Conservation (phyloP, 129 eudicot genomes). For the Apium graveolens region DNA sequence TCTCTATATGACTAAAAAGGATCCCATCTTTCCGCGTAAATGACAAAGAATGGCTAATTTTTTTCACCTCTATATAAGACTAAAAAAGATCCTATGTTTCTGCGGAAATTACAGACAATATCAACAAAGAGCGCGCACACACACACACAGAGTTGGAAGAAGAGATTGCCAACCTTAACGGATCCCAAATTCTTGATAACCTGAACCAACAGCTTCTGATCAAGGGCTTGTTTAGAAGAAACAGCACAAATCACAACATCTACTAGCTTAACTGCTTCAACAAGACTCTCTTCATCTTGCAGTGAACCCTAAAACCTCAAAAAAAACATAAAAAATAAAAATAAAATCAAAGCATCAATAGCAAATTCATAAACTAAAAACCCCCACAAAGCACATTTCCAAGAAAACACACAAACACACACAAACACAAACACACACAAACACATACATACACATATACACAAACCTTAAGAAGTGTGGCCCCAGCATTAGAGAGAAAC, state of each 20-base stretch:
- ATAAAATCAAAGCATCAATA: not conserved
- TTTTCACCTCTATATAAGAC: not conserved
- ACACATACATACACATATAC: not conserved
- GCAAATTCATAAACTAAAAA: not conserved
- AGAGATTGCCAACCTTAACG: slow-evolving; percentile 40
- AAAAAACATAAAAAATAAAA: not conserved
- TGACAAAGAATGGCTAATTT: not conserved
- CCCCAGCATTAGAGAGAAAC: slow-evolving; percentile 56
- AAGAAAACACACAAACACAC: not conserved
- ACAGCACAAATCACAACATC: slow-evolving; percentile 74
- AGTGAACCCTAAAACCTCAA: slow-evolving; percentile 62
- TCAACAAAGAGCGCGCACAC: not conserved
- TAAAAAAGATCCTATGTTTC: not conserved
- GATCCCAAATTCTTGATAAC: slow-evolving; percentile 58
- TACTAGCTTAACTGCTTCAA: slow-evolving; percentile 58
- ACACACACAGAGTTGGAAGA: not conserved
- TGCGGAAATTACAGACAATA: not conserved
- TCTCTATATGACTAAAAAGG: not conserved
- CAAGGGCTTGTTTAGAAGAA: slow-evolving; percentile 51
- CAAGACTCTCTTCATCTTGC: slow-evolving; percentile 58
- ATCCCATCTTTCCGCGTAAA: not conserved
- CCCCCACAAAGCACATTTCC: not conserved
- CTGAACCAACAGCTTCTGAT: slow-evolving; percentile 63
- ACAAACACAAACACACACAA: not conserved
- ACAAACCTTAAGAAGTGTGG: slow-evolving; percentile 40